Evolutionary conservation across 176 grass and related monocot species (phyloP).

Genomic region (Poa annua): DNA sequence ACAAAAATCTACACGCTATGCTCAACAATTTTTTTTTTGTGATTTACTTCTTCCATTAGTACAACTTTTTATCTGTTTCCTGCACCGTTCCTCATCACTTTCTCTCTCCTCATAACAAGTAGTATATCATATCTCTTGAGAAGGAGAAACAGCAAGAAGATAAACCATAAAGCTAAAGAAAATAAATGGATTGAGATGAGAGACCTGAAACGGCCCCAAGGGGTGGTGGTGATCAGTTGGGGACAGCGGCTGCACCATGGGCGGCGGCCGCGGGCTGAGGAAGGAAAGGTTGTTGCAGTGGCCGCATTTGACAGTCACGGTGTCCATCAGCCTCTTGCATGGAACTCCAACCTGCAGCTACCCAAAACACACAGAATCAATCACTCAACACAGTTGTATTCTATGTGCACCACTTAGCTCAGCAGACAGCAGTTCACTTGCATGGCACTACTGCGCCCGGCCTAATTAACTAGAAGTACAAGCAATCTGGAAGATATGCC

Average conservation of each 20-base stretch:
- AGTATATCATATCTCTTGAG: slow-evolving; percentile 27
- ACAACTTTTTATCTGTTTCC: slow-evolving; percentile 18
- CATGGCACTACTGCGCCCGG: slow-evolving; percentile 34
- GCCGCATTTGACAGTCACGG: slow-evolving; percentile 87
- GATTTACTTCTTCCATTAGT: not conserved
- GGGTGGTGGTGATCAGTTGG: slow-evolving; percentile 55
- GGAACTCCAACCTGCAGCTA: slow-evolving; percentile 92
- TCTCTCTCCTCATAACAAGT: slow-evolving; percentile 12
- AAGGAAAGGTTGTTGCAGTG: slow-evolving; percentile 92
- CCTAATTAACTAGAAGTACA: not conserved
- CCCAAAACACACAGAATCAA: slow-evolving; percentile 51
- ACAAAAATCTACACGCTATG: slow-evolving; percentile 38
- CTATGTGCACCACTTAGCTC: slow-evolving; percentile 16
- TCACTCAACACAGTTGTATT: slow-evolving; percentile 30
- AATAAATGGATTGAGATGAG: not conserved
- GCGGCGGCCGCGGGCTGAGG: slow-evolving; percentile 64
- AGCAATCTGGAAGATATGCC: not conserved
- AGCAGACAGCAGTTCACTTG: slow-evolving; percentile 5
- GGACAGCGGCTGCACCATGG: slow-evolving; percentile 69
- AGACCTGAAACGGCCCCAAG: slow-evolving; percentile 55
- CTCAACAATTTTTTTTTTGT: not conserved
- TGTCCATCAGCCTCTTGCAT: slow-evolving; percentile 91
- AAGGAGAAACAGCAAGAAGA: slow-evolving; percentile 33
- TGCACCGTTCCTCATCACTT: not conserved
- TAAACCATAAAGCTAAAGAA: slow-evolving; percentile 20